These are phyloP conservation scores for Pseudomassariella vexata DNA, from an alignment of 2,329 filamentous ascomycete species.

Conservation along the genomic window DNA sequence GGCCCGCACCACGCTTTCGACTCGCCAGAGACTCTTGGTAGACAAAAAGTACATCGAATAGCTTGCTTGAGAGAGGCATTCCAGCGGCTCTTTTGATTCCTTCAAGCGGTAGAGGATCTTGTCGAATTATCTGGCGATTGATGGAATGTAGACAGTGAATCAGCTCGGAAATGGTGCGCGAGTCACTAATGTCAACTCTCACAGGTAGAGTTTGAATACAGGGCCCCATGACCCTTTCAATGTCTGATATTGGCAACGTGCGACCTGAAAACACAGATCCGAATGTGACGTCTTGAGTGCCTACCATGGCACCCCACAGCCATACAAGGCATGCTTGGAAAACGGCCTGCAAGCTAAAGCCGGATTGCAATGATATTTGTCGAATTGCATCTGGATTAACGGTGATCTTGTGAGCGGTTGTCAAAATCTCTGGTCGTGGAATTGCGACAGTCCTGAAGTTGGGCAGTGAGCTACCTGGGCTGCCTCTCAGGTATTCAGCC, in stretches of 20 bases:
- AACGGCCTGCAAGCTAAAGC: slow-evolving; percentile 60
- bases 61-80: slow-evolving; percentile 43
- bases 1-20: slow-evolving; percentile 10
- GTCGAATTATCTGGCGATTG: slow-evolving; percentile 60
- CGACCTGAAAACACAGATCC: slow-evolving; percentile 80
- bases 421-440: slow-evolving; percentile 18
- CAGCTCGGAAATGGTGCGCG: slow-evolving; percentile 52
- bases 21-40: slow-evolving; percentile 70
- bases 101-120: slow-evolving; percentile 58
- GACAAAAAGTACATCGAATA: slow-evolving; percentile 77
- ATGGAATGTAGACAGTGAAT: slow-evolving; percentile 56
- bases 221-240: slow-evolving; percentile 73
- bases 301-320: slow-evolving; percentile 60
- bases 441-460: slow-evolving; percentile 42
- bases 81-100: slow-evolving; percentile 62
- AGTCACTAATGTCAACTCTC: slow-evolving; percentile 51
- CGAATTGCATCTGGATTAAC: slow-evolving; percentile 28
- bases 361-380: slow-evolving; percentile 29
- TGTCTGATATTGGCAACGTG: slow-evolving; percentile 61
- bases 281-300: slow-evolving; percentile 61
- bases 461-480: slow-evolving; percentile 50
- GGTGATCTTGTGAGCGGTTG: slow-evolving; percentile 23
- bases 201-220: slow-evolving; percentile 73
- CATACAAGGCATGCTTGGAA: slow-evolving; percentile 69
- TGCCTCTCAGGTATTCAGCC: slow-evolving; percentile 57